phyloP scores from a whole-genome alignment of 768 basidiomycete genomes.

The Podaxis sp. region DNA sequence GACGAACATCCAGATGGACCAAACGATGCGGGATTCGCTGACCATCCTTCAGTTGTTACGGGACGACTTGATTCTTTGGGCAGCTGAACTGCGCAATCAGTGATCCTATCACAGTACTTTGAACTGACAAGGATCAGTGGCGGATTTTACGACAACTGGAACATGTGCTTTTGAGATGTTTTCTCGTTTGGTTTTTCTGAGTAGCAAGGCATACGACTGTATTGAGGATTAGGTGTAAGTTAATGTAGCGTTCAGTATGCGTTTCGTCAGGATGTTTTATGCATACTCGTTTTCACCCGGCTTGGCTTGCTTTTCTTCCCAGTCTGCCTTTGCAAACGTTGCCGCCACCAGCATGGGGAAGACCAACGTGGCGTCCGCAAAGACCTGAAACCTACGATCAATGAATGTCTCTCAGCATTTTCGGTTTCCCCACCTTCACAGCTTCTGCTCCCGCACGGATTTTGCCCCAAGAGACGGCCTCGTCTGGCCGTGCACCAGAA shows the following conservation, averaged over 20 bases:
- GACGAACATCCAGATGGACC: constrained; percentile 34
- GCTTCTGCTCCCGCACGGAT: constrained; percentile 83
- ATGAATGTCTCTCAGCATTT: neutral
- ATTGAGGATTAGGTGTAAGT: neutral
- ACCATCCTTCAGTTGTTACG: constrained; percentile 80
- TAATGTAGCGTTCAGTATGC: neutral
- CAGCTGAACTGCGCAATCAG: constrained; percentile 54
- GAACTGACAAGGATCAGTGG: neutral
- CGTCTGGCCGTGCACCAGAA: constrained; percentile 94
- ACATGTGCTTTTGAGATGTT: neutral
- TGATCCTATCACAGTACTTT: neutral
- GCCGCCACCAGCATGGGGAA: constrained; percentile 95
- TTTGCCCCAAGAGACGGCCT: constrained; percentile 99
- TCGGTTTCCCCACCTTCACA: constrained; percentile 57
- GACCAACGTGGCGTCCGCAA: constrained; percentile 94
- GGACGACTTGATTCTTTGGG: constrained; percentile 88
- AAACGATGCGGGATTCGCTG: constrained; percentile 66
- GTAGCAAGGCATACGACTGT: neutral
- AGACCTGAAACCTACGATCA: constrained; percentile 46
- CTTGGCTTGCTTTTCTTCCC: neutral
- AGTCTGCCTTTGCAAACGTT: constrained; percentile 68
- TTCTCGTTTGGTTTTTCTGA: neutral
- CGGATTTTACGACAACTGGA: neutral
- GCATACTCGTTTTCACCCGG: neutral
- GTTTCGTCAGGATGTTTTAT: constrained; percentile 13